Base-by-base conservation (phyloP, 768 basidiomycete species). In the Pisolithus tinctorius region DNA sequence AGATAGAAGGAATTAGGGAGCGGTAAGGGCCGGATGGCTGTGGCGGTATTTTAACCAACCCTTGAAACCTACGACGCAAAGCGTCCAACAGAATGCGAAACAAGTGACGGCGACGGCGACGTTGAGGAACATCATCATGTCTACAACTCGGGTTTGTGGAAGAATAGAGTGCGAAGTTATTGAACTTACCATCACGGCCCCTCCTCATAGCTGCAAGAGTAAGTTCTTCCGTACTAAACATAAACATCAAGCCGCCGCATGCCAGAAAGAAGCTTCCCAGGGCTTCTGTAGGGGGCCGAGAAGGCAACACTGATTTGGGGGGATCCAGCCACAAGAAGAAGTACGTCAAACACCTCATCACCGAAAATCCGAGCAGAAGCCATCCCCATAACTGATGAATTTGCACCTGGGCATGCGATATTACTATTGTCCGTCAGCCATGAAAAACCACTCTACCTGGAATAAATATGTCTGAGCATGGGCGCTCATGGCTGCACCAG, bases 311-410 rank as follows among this genome's bases (percentile, higher is more conserved):
- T 2, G 90, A 92, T 11, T 77, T 76, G 6, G 91, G 87, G 11
- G 93, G 93, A 27, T 77, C 75, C 42, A 94, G 75, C 88, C 88
- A 97, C 38, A 95, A 75, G 80, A 97, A 93, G 71, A 93, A 90
- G 65, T 97, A 98, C 1, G 94, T 97, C 37, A 93, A 60, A 63
- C 86, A 89, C 47, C 95, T 80, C 53, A 94, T 71, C 7, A 88
- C 73, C 5, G 88, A 79, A 64, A 87, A 93, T 4, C 73, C 86
- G 49, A 85, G 75, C 13, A 98, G 81, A 23, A 94, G 74, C 69
- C 82, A 83, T 44, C 95, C 95, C 95, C 95, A 98, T 4, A 97
- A 74, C 30, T 77, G 66, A 67, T 98, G 95, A 47, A 97, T 87
- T 64, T 93, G 83, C 38, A 96, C 92, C 79, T 88, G 55, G 36